These are phyloP conservation scores for Heracleum sosnowskyi DNA, from an alignment of 129 eudicot genomes.

Conservation along the genomic window DNA sequence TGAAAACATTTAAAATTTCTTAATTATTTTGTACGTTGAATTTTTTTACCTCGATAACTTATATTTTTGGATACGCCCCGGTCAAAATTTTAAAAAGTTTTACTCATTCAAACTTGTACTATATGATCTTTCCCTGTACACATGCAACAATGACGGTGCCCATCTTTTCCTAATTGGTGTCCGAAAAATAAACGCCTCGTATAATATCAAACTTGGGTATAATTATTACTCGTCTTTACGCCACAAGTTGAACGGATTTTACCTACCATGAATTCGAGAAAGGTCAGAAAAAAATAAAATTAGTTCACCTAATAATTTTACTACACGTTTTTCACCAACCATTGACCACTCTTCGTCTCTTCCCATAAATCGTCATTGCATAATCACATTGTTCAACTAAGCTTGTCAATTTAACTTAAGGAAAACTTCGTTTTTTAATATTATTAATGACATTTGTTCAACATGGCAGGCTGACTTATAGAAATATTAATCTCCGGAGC, in stretches of 20 bases:
- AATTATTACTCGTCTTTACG: not conserved
- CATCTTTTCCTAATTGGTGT: not conserved
- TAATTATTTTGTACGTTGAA: no score
- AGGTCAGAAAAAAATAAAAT: not conserved
- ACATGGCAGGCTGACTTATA: not conserved
- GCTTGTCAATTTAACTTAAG: not conserved
- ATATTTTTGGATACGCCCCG: no score
- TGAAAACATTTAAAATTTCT: no score
- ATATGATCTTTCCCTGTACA: not conserved
- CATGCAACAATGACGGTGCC: not conserved
- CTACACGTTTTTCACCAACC: slow-evolving; percentile 4
- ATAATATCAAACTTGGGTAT: not conserved
- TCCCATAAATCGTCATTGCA: not conserved
- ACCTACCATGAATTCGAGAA: not conserved
- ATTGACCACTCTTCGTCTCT: not conserved
- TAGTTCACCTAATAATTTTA: not conserved
- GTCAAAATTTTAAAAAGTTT: no score
- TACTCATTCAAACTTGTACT: not conserved
- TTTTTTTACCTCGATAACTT: no score
- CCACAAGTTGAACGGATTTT: not conserved
- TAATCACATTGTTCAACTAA: not conserved
- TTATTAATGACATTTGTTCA: not conserved
- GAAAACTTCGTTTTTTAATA: not conserved
- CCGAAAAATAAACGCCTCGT: not conserved
- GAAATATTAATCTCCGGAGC: not conserved